Evolutionary conservation across 805 yeast genomes (phyloP), one percentile per base, ranked within the genome.

Genomic region (Candida methanosorbosa): DNA sequence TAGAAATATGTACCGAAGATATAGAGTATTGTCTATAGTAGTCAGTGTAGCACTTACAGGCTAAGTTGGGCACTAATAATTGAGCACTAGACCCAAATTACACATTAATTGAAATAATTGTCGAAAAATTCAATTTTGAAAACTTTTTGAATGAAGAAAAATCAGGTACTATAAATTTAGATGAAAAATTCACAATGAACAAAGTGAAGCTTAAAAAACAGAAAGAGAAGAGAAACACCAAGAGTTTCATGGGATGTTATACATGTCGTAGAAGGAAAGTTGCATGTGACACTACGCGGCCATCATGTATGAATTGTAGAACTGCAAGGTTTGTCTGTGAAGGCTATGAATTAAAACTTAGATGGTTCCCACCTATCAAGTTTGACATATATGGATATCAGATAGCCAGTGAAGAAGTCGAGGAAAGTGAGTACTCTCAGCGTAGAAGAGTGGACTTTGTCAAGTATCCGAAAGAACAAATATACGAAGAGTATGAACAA

Each of bases 211-310:
- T n/a, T n/a, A n/a, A n/a, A n/a, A n/a, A n/a, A n/a, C n/a, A 18
- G n/a, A 20, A 17, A 4, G n/a, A 17, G 29, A 20, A 20, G 14
- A 64, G 57, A 40, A 59, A 78, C 38, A 70, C 73, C 8, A 87
- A 86, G 51, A 78, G 92, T 0, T 86, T 84, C 50, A 77, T 83
- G 0, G 96, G 95, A 1, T 87, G 96, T 52, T 84, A 84, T 64
- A 83, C 95, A 0, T 86, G 96, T 49, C 67, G 95, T 29, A 63
- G 78, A 13, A 57, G 95, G 30, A 82, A 85, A 54, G 78, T 86
- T 32, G 77, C 82, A 38, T 87, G 96, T 56, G 95, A 85, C 52
- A 61, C 81, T 37, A 62, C 66, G 13, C 70, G 68, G 42, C 96
- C 96, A 0, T 52, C 59, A 12, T 87, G 96, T 56, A 51, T 56